These are phyloP conservation scores for Venturiaceae sp. DNA, from an alignment of 2,329 filamentous ascomycete species.

Conservation along the genomic window DNA sequence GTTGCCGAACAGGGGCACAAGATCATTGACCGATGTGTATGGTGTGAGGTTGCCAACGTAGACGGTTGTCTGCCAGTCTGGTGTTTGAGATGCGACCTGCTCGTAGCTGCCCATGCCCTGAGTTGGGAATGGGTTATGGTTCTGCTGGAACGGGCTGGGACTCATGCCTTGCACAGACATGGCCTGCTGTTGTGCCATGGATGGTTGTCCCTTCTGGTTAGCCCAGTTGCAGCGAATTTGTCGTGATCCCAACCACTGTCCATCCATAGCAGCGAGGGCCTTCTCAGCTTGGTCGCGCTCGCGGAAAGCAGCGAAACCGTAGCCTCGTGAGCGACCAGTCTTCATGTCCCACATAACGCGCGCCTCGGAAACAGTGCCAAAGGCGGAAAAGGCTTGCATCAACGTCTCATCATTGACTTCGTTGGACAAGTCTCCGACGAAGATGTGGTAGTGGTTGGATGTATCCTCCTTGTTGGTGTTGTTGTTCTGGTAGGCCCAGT, in stretches of 20 bases:
- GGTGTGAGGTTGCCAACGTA: constrained; percentile 97
- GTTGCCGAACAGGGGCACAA: constrained; percentile 97
- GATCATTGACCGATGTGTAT: constrained; percentile 92
- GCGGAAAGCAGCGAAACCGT: constrained; percentile 95
- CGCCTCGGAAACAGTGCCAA: constrained; percentile 91
- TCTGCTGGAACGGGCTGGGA: constrained; percentile 84
- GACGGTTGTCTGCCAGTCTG: constrained; percentile 95
- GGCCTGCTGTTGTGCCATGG: constrained; percentile 93
- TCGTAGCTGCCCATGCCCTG: constrained; percentile 96
- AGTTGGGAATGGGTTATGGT: constrained; percentile 81
- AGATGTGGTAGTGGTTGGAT: constrained; percentile 97
- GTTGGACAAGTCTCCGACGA: constrained; percentile 94
- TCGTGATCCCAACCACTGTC: constrained; percentile 95
- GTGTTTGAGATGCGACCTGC: constrained; percentile 90
- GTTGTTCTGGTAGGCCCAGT: constrained; percentile 99
- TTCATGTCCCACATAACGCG: constrained; percentile 99
- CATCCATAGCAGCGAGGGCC: constrained; percentile 94
- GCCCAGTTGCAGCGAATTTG: constrained; percentile 99
- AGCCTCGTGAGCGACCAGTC: constrained; percentile 92
- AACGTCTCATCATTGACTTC: constrained; percentile 97
- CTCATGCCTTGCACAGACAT: constrained; percentile 98
- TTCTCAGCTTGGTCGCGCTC: constrained; percentile 92
- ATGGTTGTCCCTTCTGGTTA: constrained; percentile 99
- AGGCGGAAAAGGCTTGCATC: constrained; percentile 87
- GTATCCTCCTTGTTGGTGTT: constrained; percentile 92